Conservation (phyloP, 768 basidiomycete genomes). For the Rhodotorula kratochvilovae region DNA sequence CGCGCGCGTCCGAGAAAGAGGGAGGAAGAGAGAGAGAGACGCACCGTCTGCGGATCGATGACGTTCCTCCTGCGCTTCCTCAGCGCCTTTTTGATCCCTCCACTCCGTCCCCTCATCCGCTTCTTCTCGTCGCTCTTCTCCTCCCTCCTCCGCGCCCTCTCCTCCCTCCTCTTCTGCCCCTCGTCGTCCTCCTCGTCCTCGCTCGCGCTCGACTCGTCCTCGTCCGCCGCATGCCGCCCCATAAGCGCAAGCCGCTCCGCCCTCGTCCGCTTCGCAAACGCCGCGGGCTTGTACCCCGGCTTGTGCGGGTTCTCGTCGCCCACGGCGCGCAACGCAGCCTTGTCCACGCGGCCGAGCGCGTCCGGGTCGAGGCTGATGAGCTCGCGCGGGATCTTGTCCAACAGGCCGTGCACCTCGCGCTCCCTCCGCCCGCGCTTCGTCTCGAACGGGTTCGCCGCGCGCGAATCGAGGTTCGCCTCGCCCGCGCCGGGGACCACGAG, state of each 20-base stretch:
- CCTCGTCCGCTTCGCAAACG: slow-evolving; percentile 72
- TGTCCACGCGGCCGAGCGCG: slow-evolving; percentile 46
- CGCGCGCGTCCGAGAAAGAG: neutral
- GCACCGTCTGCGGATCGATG: slow-evolving; percentile 65
- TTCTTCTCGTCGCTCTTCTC: slow-evolving; percentile 57
- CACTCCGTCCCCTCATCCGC: slow-evolving; percentile 77
- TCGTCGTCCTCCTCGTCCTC: slow-evolving; percentile 49
- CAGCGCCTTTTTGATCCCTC: slow-evolving; percentile 64
- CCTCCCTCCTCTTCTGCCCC: slow-evolving; percentile 38
- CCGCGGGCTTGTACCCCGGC: slow-evolving; percentile 49
- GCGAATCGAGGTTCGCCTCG: slow-evolving; percentile 89
- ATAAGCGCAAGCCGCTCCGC: slow-evolving; percentile 60
- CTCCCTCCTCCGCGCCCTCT: slow-evolving; percentile 18
- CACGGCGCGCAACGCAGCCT: slow-evolving; percentile 18
- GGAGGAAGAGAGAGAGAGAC: slow-evolving; percentile 32
- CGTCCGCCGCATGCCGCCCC: slow-evolving; percentile 47
- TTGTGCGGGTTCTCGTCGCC: slow-evolving; percentile 40
- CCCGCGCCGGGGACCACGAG: slow-evolving; percentile 87
- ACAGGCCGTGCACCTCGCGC: slow-evolving; percentile 78
- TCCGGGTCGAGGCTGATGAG: slow-evolving; percentile 65
- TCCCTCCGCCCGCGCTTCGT: slow-evolving; percentile 73
- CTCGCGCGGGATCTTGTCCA: slow-evolving; percentile 94
- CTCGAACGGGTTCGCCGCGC: slow-evolving; percentile 93
- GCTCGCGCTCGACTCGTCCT: slow-evolving; percentile 46
- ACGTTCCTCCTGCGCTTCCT: slow-evolving; percentile 93